Base-by-base conservation (phyloP, 192 early-diverging fungal genomes). In the Entomortierella chlamydospora region DNA sequence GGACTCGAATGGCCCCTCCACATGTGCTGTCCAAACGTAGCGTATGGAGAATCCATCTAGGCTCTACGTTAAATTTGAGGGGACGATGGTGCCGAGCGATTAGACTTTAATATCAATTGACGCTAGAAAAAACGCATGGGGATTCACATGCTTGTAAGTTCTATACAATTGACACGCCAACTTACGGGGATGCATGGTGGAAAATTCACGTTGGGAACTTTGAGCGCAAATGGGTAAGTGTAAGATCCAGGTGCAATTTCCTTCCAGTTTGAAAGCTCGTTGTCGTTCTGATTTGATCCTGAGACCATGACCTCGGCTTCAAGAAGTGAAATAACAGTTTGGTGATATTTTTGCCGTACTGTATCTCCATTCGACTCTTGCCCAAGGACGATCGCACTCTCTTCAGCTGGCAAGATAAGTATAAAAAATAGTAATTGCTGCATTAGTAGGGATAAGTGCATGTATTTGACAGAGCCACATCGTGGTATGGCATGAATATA, bases 131-230 rank as follows among this genome's bases (percentile, higher is more conserved):
- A 54, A 52, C 22, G 4, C 17, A 50, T 17, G 47, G 15, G 4
- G 47, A 17, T n/a, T 50, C 22, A 22, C 20, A 47, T 47, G 45
- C 5, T 2, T 10, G 45, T 18, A 63, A 63, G 26, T 52, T 22
- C 11, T 34, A 45, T 11, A 31, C 23, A 22, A 57, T 6, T 10
- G 18, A 29, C n/a, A 51, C 53, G 6, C 23, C 15, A 47, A 70
- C 68, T 70, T 79, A 79, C 76, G 17, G 76, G 76, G 30, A 79
- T 79, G 54, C 76, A 79, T 11, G 76, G 76, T 1, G 76, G 76
- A 17, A 79, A 79, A 26, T 79, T 79, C 23, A 79, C 68, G 33
- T 79, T 79, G 23, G 76, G 76, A 4, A 79, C 76, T 47, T 79
- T 79, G 56, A 79, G 76, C 1, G 76, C 76, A 50, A 79, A 79